A percentile compares a stretch with the other conserved stretches of the same genome.
phyloP scores from a whole-genome alignment of 139 green algal species.

The Chlorella sorokiniana region DNA sequence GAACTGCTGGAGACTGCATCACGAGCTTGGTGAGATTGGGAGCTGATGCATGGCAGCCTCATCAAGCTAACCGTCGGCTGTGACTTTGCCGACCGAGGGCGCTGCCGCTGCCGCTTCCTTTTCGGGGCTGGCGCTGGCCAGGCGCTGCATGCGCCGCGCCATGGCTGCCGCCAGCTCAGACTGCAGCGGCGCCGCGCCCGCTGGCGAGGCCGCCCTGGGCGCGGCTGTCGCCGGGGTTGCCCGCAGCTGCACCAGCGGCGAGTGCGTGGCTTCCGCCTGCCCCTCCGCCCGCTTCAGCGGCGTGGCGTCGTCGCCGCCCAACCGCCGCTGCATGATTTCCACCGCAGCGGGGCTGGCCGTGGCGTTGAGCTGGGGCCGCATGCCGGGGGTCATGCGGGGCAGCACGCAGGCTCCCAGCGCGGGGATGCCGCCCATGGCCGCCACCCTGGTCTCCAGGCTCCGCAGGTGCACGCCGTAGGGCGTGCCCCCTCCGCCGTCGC shows the following conservation, averaged over 20 bases:
- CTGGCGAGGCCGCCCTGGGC: neutral
- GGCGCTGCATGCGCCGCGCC: conserved; percentile 20
- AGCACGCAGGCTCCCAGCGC: conserved; percentile 34
- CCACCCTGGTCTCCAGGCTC: conserved; percentile 20
- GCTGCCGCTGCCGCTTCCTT: conserved; percentile 9
- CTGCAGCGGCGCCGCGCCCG: neutral
- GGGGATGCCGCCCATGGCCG: conserved; percentile 28
- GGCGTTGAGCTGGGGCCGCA: conserved; percentile 5
- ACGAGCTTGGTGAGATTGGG: too few relatives aligned
- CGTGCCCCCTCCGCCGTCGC: neutral
- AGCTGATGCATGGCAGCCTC: too few relatives aligned
- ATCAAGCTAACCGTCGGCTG: neutral
- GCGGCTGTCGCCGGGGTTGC: neutral
- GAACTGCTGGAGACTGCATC: too few relatives aligned
- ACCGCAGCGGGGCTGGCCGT: conserved; percentile 36
- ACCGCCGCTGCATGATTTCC: conserved; percentile 22
- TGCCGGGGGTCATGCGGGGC: conserved; percentile 5
- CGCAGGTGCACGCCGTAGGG: conserved; percentile 21
- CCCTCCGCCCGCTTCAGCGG: conserved; percentile 10
- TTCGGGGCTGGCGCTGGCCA: conserved; percentile 4
- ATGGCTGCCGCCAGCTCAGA: conserved; percentile 35
- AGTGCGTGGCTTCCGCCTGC: neutral
- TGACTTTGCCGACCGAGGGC: neutral
- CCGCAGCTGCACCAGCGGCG: conserved; percentile 29
- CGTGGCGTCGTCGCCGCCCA: conserved; percentile 5